These are phyloP conservation scores for Ogataea methylovora DNA, from an alignment of 805 yeast genomes.

Conservation along the genomic window DNA sequence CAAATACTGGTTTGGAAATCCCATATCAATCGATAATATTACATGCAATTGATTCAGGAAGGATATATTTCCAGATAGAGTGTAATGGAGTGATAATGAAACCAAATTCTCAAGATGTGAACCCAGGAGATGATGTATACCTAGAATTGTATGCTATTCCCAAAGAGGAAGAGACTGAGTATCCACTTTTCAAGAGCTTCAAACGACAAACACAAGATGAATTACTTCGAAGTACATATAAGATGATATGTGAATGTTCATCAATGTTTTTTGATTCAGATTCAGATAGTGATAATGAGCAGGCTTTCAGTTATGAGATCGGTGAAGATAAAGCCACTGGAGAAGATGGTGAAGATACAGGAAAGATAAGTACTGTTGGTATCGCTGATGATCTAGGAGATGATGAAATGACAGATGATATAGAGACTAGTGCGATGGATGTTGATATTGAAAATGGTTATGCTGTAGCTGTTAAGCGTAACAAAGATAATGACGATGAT, in stretches of 20 bases:
- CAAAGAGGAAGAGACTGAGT: neutral
- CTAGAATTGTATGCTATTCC: constrained; percentile 1
- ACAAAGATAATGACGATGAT: constrained; percentile 7
- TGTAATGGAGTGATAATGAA: neutral
- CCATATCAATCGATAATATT: constrained; percentile 8
- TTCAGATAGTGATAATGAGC: constrained; percentile 5
- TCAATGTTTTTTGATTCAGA: constrained; percentile 28
- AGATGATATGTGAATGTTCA: constrained; percentile 30
- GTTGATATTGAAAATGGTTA: constrained; percentile 15
- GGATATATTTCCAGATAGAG: constrained; percentile 9
- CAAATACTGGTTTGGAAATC: constrained; percentile 6
- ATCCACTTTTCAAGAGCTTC: constrained; percentile 1
- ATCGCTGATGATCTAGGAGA: constrained; percentile 22
- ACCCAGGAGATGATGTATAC: neutral
- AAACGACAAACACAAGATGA: neutral
- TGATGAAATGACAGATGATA: constrained; percentile 17
- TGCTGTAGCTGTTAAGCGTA: constrained; percentile 14
- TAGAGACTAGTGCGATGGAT: constrained; percentile 17
- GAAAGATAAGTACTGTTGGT: constrained; percentile 8
- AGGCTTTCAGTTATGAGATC: too few relatives aligned
- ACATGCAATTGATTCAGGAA: constrained; percentile 6
- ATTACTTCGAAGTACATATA: constrained; percentile 17
- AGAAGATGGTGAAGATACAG: neutral
- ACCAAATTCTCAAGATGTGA: neutral
- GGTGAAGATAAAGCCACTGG: neutral